Evolutionary conservation across 2,329 filamentous ascomycete species (phyloP).

Genomic region (Penicillium verrucosum): DNA sequence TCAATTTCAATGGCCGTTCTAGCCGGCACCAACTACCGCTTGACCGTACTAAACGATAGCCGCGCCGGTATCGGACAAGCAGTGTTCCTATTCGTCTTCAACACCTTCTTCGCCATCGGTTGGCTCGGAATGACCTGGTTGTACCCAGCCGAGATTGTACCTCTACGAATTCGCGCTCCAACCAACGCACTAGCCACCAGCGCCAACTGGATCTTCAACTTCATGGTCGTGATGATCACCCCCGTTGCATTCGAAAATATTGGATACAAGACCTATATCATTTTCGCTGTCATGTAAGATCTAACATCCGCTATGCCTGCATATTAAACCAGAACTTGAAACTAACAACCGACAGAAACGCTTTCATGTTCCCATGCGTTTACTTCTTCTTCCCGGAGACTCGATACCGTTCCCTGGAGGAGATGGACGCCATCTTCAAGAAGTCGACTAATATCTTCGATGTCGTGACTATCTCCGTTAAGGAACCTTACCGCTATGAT

Average conservation of each 20-base stretch:
- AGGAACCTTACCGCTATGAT: slow-evolving; percentile 55
- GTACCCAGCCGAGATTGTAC: slow-evolving; percentile 56
- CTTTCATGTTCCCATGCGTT: slow-evolving; percentile 52
- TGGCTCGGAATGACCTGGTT: slow-evolving; percentile 63
- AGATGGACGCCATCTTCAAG: slow-evolving; percentile 65
- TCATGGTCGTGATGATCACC: slow-evolving; percentile 64
- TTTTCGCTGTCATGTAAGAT: slow-evolving; percentile 50
- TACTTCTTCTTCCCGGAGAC: slow-evolving; percentile 61
- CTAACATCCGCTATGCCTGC: not conserved
- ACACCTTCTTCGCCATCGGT: slow-evolving; percentile 59
- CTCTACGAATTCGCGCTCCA: slow-evolving; percentile 56
- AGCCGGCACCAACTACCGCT: slow-evolving; percentile 32
- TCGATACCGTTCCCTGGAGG: slow-evolving; percentile 59
- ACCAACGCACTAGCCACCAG: slow-evolving; percentile 60
- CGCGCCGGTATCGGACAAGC: slow-evolving; percentile 44
- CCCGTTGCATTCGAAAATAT: slow-evolving; percentile 57
- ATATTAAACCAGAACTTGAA: not conserved
- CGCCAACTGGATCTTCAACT: slow-evolving; percentile 58
- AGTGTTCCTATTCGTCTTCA: slow-evolving; percentile 60
- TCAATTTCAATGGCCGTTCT: slow-evolving; percentile 61
- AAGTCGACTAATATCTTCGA: slow-evolving; percentile 50
- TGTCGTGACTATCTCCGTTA: slow-evolving; percentile 49
- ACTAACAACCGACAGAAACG: slow-evolving; percentile 39
- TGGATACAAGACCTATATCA: slow-evolving; percentile 46
- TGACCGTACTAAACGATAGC: slow-evolving; percentile 32